phyloP scores from a whole-genome alignment of 768 basidiomycete species.

The Suillus paluster region DNA sequence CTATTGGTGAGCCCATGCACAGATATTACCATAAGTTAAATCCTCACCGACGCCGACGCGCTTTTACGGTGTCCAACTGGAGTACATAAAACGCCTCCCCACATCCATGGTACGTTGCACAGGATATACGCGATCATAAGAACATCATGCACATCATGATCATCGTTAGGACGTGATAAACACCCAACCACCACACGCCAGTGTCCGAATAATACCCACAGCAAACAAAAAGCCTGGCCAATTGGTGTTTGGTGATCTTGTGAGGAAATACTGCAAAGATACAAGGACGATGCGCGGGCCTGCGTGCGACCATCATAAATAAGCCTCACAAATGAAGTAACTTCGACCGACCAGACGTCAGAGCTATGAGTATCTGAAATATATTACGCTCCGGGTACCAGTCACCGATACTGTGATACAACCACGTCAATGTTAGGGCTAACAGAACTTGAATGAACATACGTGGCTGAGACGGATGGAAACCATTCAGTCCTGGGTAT shows the following conservation, averaged over 20 bases:
- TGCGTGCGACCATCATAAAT: constrained; percentile 24
- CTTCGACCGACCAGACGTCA: constrained; percentile 66
- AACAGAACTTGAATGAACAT: constrained; percentile 29
- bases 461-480: constrained; percentile 88
- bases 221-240: constrained; percentile 59
- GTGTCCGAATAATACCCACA: constrained; percentile 70
- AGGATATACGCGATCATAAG: constrained; percentile 89
- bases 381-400: constrained; percentile 87
- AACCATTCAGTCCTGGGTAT: constrained; percentile 91
- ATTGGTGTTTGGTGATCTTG: constrained; percentile 45
- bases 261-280: constrained; percentile 63
- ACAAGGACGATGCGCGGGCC: constrained; percentile 79
- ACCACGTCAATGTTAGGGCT: neutral
- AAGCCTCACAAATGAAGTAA: neutral
- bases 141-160: constrained; percentile 84
- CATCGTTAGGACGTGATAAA: constrained; percentile 85
- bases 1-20: constrained; percentile 5
- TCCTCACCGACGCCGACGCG: constrained; percentile 58
- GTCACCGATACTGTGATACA: constrained; percentile 74
- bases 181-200: constrained; percentile 91
- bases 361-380: constrained; percentile 87
- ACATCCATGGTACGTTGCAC: constrained; percentile 89
- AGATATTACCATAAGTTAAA: neutral
- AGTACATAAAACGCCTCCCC: constrained; percentile 64
- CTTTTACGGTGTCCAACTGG: constrained; percentile 40